Conservation (phyloP, 225 moss, liverwort and hornwort species). For the Pleurozium schreberi region DNA sequence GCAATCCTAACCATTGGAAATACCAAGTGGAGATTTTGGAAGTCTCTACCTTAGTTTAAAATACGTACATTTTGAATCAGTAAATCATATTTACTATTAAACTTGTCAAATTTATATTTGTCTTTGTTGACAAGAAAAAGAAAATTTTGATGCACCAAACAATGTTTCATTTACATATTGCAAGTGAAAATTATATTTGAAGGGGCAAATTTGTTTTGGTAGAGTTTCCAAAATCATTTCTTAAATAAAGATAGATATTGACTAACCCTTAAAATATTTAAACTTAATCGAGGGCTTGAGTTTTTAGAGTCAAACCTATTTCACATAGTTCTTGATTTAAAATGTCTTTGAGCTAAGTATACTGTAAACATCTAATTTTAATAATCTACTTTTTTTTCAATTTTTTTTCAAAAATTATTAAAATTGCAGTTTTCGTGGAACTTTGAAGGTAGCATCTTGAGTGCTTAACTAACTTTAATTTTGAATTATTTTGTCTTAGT, state of each 20-base stretch:
- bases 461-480: background rate
- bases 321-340: too few relatives aligned
- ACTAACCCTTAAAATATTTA: background rate
- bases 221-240: background rate
- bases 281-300: rapidly evolving
- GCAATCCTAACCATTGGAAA: background rate
- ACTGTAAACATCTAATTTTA: too few relatives aligned
- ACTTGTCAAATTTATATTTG: background rate
- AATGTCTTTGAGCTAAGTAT: too few relatives aligned
- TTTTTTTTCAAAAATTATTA: too few relatives aligned
- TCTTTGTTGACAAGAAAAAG: background rate
- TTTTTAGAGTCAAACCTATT: background rate
- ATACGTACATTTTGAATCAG: too few relatives aligned
- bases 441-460: too few relatives aligned
- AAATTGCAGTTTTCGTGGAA: too few relatives aligned
- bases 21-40: too few relatives aligned
- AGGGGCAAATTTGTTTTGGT: background rate
- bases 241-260: background rate
- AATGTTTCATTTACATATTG: background rate
- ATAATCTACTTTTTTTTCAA: too few relatives aligned
- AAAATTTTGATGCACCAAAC: background rate
- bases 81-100: background rate
- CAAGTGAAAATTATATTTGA: background rate
- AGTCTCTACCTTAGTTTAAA: too few relatives aligned
- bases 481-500: background rate